Evolutionary conservation across 352 stramenopile genomes (phyloP).

Genomic region (Globisporangium mamillatum): DNA sequence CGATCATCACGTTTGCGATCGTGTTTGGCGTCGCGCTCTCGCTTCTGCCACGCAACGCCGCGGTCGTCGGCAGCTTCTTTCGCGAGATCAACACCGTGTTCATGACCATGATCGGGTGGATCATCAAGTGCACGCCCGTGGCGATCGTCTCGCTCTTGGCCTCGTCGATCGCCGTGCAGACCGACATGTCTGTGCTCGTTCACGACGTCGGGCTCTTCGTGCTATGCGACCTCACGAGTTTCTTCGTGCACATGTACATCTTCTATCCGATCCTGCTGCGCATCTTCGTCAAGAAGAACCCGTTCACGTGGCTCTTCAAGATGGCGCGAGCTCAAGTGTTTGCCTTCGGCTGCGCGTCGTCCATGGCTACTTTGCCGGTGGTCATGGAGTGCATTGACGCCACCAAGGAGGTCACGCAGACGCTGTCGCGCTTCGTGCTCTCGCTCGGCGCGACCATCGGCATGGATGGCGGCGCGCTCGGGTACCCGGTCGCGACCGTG

Average conservation of each 20-base stretch:
- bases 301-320: conserved; percentile 21
- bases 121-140: conserved; percentile 43
- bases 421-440: conserved; percentile 56
- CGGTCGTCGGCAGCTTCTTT: conserved; percentile 26
- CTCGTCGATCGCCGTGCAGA: conserved; percentile 23
- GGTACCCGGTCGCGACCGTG: conserved; percentile 29
- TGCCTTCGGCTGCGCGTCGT: conserved; percentile 30
- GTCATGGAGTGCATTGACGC: conserved; percentile 58
- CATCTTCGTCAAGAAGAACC: conserved; percentile 21
- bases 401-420: conserved; percentile 49
- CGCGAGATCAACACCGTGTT: conserved; percentile 42
- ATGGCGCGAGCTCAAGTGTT: conserved; percentile 34
- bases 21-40: conserved; percentile 33
- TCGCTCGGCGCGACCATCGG: conserved; percentile 45
- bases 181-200: conserved; percentile 20
- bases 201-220: conserved; percentile 20
- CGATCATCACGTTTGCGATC: conserved; percentile 50
- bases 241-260: conserved; percentile 20
- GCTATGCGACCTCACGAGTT: conserved; percentile 13
- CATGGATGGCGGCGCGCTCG: conserved; percentile 30
- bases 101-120: conserved; percentile 41
- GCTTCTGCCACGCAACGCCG: conserved; percentile 11
- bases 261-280: conserved; percentile 27
- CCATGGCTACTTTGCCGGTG: conserved; percentile 24
- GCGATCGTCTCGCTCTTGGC: conserved; percentile 41